These are phyloP conservation scores for Bipolaris bicolor DNA, from an alignment of 2,329 filamentous ascomycete genomes.

Conservation along the genomic window DNA sequence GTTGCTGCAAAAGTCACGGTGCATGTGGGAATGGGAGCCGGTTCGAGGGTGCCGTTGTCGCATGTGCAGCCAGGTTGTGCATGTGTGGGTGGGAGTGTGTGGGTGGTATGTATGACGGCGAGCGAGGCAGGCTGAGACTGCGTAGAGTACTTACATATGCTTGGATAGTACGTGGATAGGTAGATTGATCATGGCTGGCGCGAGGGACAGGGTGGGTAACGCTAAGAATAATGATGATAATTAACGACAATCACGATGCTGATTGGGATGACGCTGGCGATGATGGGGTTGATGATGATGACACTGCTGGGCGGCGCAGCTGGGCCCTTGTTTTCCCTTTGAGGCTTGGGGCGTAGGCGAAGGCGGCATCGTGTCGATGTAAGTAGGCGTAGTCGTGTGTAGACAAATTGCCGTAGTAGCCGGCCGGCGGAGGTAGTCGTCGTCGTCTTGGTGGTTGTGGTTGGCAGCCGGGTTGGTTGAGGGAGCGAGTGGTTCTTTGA, in stretches of 20 bases:
- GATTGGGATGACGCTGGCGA: too few species aligned
- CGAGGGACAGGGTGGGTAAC: too few species aligned
- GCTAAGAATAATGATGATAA: too few species aligned
- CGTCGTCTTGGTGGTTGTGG: too few species aligned
- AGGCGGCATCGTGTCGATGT: too few species aligned
- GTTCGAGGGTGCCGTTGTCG: slow-evolving; percentile 22
- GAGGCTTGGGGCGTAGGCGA: not conserved
- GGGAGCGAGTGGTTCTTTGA: slow-evolving; percentile 14
- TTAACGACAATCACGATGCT: too few species aligned
- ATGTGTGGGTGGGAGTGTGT: not conserved
- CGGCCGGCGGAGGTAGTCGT: too few species aligned
- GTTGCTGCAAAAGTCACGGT: slow-evolving; percentile 10
- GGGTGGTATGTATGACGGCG: slow-evolving; percentile 3
- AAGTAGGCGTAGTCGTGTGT: not conserved
- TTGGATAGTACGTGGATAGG: too few species aligned
- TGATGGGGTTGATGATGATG: too few species aligned
- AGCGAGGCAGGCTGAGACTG: slow-evolving; percentile 6
- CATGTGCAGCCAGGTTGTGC: not conserved
- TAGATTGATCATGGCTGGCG: too few species aligned
- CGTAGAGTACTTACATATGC: too few species aligned
- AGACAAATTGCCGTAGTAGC: too few species aligned
- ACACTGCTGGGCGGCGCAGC: slow-evolving; percentile 6
- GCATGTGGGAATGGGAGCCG: slow-evolving; percentile 22
- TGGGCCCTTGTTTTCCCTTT: not conserved
- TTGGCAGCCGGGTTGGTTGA: not conserved